Base-by-base conservation (phyloP, 2,329 filamentous ascomycete genomes). In the Colletotrichum orchidophilum region DNA sequence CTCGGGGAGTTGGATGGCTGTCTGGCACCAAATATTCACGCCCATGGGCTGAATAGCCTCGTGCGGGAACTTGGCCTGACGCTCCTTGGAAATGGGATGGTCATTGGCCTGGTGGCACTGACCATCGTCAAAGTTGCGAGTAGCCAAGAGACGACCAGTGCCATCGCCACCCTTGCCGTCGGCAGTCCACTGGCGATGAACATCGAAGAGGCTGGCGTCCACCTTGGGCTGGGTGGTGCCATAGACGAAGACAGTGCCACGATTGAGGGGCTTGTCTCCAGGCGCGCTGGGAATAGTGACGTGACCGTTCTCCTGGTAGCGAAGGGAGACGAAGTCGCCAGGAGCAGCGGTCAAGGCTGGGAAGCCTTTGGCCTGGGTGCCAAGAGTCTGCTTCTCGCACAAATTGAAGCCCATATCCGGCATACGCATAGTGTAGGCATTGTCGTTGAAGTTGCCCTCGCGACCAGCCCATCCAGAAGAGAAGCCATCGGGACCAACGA, bases 61-160 rank as follows among this genome's bases (percentile, higher is more conserved):
- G 73, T 87, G 84, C 1, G 87, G 85, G 74, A 89, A 88, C 67
- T 89, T 77, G 26, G 83, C 74, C 75, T 89, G 87, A 68, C 95
- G 93, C 67, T 86, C 76, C 15, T 78, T 76, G 5, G 91, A 91
- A 73, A 94, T 90, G 26, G 76, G 63, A 3, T 84, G 83, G n/a
- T 75, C 75, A 79, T 94, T 95, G 77, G 90, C 81, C 83, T 98
- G 93, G 80, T 95, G 95, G 85, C 96, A 99, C 77, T 94, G 92
- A 29, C 93, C 93, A 76, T 99, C 96, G 77, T 98, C 96, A 80
- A 91, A 99, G 83, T 93, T 91, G 75, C 94, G 91, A 1, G 90
- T 92, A 0, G 92, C 90, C 46, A 98, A 84, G 13, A 98, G 90
- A 52, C 86, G 85, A 35, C 96, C 96, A 50, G 92, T 90, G 59